phyloP scores from a whole-genome alignment of 1,284 basidiomycete genomes.

The Laetiporus sulphureus region DNA sequence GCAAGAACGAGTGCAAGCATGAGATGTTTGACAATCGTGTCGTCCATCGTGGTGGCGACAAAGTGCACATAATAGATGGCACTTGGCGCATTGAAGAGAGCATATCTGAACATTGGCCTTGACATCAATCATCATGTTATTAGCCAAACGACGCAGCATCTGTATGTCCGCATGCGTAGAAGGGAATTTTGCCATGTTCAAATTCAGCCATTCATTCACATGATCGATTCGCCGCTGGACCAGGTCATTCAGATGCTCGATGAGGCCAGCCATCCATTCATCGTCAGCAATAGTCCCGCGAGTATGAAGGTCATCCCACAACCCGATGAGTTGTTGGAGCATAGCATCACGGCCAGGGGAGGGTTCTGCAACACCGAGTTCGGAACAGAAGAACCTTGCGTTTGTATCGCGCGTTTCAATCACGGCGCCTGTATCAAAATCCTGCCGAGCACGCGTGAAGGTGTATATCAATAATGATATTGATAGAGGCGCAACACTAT shows the following conservation, averaged over 20 bases:
- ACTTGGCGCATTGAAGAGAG: constrained; percentile 35
- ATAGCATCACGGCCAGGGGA: constrained; percentile 23
- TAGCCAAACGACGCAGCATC: constrained; percentile 37
- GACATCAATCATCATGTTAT: constrained; percentile 36
- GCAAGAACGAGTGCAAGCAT: constrained; percentile 38
- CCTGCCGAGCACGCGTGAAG: constrained; percentile 25
- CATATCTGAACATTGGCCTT: constrained; percentile 42
- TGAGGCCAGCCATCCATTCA: constrained; percentile 35
- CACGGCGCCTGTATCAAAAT: constrained; percentile 39
- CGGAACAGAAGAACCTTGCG: constrained; percentile 31
- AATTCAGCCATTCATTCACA: constrained; percentile 14
- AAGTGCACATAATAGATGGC: constrained; percentile 42
- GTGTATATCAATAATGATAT: background rate
- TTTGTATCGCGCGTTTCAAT: constrained; percentile 31
- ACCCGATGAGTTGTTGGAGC: constrained; percentile 23
- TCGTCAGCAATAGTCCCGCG: constrained; percentile 30
- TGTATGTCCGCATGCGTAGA: constrained; percentile 37
- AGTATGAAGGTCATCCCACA: constrained; percentile 25
- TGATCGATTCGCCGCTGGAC: constrained; percentile 36
- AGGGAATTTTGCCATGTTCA: constrained; percentile 32
- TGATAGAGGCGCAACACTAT: background rate
- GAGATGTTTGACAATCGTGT: constrained; percentile 45
- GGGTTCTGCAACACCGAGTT: constrained; percentile 9
- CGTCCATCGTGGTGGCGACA: constrained; percentile 35
- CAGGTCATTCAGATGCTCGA: constrained; percentile 30